phyloP scores from a whole-genome alignment of 257 asterid species.

The Rauvolfia tetraphylla region DNA sequence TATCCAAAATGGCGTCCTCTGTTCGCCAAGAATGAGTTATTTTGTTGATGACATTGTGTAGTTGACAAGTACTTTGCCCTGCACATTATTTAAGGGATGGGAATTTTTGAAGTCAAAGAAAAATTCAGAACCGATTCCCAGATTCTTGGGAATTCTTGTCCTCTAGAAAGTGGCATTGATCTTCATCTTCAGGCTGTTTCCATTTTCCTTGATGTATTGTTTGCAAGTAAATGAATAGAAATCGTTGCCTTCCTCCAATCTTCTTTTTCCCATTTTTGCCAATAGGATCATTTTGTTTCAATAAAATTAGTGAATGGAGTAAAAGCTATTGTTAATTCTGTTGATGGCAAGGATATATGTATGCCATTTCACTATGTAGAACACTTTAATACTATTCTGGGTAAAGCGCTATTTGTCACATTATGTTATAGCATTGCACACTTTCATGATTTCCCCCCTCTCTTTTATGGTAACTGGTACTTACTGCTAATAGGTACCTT shows the following conservation, averaged over 20 bases:
- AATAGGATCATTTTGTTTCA: background rate
- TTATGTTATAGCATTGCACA: background rate
- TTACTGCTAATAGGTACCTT: constrained; percentile 51
- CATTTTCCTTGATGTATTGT: background rate
- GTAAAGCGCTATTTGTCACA: background rate
- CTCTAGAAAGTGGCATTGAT: background rate
- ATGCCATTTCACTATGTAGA: background rate
- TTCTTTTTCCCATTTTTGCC: background rate
- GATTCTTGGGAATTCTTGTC: background rate
- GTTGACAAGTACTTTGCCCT: background rate
- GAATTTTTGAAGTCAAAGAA: background rate
- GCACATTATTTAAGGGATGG: background rate
- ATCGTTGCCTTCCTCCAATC: background rate
- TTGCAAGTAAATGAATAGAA: too few species aligned
- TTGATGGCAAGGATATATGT: background rate
- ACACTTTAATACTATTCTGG: background rate
- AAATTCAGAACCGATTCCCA: background rate
- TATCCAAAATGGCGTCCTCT: background rate
- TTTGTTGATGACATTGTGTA: background rate
- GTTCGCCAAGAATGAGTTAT: background rate
- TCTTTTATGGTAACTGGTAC: background rate
- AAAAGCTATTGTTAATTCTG: background rate
- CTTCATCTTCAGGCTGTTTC: background rate
- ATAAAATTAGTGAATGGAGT: background rate
- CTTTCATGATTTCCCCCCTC: background rate